Evolutionary conservation across 495 filamentous ascomycete species (phyloP).

Genomic region (Penicillium roqueforti): DNA sequence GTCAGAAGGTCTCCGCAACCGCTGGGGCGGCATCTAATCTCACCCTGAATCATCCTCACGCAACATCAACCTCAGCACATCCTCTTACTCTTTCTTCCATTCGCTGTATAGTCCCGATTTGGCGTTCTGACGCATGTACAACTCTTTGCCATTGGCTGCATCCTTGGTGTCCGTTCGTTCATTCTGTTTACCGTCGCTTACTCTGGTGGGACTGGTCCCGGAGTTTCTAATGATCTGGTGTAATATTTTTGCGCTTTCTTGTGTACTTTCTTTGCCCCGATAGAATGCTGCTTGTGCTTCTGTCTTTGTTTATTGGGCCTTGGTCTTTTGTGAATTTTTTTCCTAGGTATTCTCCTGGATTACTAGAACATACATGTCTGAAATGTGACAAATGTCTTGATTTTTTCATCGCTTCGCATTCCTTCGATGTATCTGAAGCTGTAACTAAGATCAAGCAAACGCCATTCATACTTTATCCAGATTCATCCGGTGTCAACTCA

Average conservation of each 20-base stretch:
- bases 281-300: slow-evolving; percentile 8
- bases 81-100: slow-evolving; percentile 12
- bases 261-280: slow-evolving; percentile 3
- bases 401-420: not conserved
- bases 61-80: not conserved
- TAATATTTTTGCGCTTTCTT: slow-evolving; percentile 19
- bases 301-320: slow-evolving; percentile 8
- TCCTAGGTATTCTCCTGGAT: not conserved
- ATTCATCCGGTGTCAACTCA: not conserved
- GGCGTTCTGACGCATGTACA: slow-evolving; percentile 22
- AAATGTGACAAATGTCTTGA: slow-evolving; percentile 17
- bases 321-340: not conserved
- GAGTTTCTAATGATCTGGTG: slow-evolving; percentile 25
- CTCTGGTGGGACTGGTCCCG: slow-evolving; percentile 16
- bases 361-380: slow-evolving; percentile 11
- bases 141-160: slow-evolving; percentile 19
- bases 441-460: too few species aligned
- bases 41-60: not conserved
- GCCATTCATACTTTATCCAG: not conserved
- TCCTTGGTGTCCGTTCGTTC: slow-evolving; percentile 25
- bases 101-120: slow-evolving; percentile 29
- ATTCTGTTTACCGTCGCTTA: slow-evolving; percentile 7
- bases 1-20: slow-evolving; percentile 74
- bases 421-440: not conserved
- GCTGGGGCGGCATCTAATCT: slow-evolving; percentile 62